Evolutionary conservation across 495 filamentous ascomycete species (phyloP), one percentile per base, ranked within the genome.

Genomic region (Chlorociboria aeruginascens): DNA sequence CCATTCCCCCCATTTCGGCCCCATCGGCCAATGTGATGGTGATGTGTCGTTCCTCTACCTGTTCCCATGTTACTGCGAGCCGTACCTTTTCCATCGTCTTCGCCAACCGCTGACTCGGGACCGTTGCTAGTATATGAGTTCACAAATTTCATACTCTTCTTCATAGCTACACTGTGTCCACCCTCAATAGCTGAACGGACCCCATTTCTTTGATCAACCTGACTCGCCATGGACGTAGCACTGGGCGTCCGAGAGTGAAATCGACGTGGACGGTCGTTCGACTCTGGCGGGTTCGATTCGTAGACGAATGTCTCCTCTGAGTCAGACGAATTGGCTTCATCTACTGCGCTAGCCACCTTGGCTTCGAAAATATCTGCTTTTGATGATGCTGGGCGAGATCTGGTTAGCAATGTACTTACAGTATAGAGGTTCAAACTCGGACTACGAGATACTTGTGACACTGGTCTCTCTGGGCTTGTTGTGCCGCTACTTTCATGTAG

Each of bases 301-400:
- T 98, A 98, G 3, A 98, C 90, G 63, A 97, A 98, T 0, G 93
- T 97, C 64, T 96, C 93, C 54, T 96, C 92, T 2, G 93, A 97
- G 59, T 94, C 92, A 12, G 89, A 95, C 7, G 90, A 92, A 63
- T 96, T 84, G 34, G 86, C 87, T 56, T 81, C 77, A 63, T 95
- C 89, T 38, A 97, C 87, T 3, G 90, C 89, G 61, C 81, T 95
- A 32, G 92, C 93, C 32, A 98, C 84, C 66, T 92, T 94, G 45
- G 86, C 85, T 67, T 96, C 92, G 63, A 98, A 98, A 40, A 98
- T 86, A 65, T 98, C 92, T 53, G 93, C 89, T 70, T 96, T 97
- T 53, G 89, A 94, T 20, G 93, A 95, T 39, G 85, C 87, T 78
- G 63, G 49, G 60, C 65, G 65, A 28, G 20, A 60, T 60, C 60